phyloP scores from a whole-genome alignment of 192 early-diverging fungal genomes.

The Backusella macrospora region DNA sequence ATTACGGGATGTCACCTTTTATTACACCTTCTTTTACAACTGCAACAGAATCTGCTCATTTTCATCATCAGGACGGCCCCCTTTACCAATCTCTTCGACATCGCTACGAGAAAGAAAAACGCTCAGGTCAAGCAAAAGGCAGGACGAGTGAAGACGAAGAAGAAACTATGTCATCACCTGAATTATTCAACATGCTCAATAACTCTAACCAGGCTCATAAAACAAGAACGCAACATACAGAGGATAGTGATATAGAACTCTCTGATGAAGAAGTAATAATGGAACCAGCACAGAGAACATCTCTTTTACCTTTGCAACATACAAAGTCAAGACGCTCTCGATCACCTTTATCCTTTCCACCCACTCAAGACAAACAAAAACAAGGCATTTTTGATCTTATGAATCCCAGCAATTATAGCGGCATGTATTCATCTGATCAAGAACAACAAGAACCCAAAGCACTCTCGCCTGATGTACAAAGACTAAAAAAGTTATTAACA shows the following conservation, averaged over 20 bases:
- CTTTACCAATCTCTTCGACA: constrained; percentile 31
- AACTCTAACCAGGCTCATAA: not conserved
- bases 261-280: constrained; percentile 32
- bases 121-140: not conserved
- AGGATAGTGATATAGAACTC: constrained; percentile 43
- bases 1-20: constrained; percentile 38
- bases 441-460: not conserved
- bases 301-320: not conserved
- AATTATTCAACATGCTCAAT: not conserved
- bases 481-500: not conserved
- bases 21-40: constrained; percentile 31
- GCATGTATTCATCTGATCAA: not conserved
- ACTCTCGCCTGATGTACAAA: not conserved
- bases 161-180: constrained; percentile 17
- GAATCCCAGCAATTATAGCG: not conserved
- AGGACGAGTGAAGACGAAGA: constrained; percentile 22
- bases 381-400: not conserved
- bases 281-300: not conserved
- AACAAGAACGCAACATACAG: not conserved
- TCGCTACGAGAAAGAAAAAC: constrained; percentile 33
- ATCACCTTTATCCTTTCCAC: constrained; percentile 8
- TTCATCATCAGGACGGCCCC: constrained; percentile 4
- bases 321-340: not conserved
- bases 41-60: not conserved
- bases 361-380: not conserved